Conservation (phyloP, 139 green algal species). For the Closterium sp. region DNA sequence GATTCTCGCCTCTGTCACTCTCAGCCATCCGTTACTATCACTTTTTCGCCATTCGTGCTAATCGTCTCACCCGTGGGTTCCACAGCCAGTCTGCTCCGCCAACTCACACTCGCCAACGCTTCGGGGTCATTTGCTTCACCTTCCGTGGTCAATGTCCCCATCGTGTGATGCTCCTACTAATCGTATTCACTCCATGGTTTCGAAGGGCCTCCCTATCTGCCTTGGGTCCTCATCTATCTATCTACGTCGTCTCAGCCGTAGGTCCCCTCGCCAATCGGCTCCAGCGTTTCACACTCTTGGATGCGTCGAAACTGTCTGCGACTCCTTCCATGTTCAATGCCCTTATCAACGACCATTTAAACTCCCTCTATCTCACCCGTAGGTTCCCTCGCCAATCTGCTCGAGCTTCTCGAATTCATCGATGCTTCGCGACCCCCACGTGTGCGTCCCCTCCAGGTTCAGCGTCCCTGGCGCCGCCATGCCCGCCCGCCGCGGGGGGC, state of each 20-base stretch:
- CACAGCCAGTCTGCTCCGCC: too few species aligned
- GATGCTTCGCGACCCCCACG: conserved; percentile 41
- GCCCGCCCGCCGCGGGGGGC: background rate
- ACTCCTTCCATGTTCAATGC: too few species aligned
- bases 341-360: too few species aligned
- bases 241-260: conserved; percentile 29
- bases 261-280: conserved; percentile 57
- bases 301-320: too few species aligned
- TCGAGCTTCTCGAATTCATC: conserved; percentile 45
- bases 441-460: conserved; percentile 22
- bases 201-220: too few species aligned
- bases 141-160: background rate
- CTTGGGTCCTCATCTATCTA: too few species aligned
- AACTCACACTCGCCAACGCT: too few species aligned
- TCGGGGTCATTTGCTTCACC: background rate
- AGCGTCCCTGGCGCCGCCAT: conserved; percentile 17
- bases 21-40: background rate
- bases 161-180: background rate
- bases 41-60: background rate
- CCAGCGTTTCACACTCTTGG: conserved; percentile 41
- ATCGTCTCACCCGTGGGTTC: background rate
- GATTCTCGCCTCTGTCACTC: background rate
- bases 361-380: conserved; percentile 24
- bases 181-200: too few species aligned
- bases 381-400: conserved; percentile 57